phyloP scores from a whole-genome alignment of 139 green algal species.

The Chlorella sp. region DNA sequence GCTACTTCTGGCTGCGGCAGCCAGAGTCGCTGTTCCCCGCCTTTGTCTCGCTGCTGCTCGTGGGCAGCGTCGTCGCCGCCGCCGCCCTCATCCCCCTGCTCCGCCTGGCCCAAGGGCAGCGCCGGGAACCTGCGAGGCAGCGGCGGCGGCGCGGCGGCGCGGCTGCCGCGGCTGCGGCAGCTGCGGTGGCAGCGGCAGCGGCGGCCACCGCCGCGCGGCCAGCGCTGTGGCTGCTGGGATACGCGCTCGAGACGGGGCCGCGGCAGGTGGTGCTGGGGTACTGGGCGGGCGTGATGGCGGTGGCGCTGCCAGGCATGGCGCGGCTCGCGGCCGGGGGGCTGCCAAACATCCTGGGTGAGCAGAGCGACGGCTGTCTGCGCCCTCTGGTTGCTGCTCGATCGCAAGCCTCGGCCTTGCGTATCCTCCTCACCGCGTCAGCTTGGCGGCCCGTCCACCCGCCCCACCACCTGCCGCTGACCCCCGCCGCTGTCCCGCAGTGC shows the following conservation, averaged over 20 bases:
- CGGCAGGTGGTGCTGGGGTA: slow-evolving; percentile 52
- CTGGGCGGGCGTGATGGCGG: slow-evolving; percentile 56
- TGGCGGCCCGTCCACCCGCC: slow-evolving; percentile 11
- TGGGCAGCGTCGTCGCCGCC: neutral
- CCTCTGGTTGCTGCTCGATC: neutral
- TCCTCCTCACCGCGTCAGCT: neutral
- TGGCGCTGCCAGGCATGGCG: slow-evolving; percentile 55
- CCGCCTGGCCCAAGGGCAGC: neutral
- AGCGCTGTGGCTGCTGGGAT: slow-evolving; percentile 30
- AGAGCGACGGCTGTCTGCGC: neutral
- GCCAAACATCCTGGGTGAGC: slow-evolving; percentile 30
- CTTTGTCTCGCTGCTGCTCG: slow-evolving; percentile 6
- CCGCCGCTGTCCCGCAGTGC: slow-evolving; percentile 16
- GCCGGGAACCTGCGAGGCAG: neutral
- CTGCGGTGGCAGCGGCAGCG: neutral
- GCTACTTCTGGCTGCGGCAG: neutral
- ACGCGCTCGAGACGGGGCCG: slow-evolving; percentile 12
- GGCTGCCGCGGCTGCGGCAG: neutral
- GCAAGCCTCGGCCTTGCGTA: neutral
- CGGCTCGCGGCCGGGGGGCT: slow-evolving; percentile 20
- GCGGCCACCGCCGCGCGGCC: slow-evolving; percentile 10
- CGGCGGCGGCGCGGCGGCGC: neutral
- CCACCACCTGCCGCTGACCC: slow-evolving; percentile 27
- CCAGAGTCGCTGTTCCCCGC: neutral
- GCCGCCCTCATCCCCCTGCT: slow-evolving; percentile 4